A percentile compares a stretch with the other conserved stretches of the same genome.
These are phyloP conservation scores for Nicotiana otophora DNA, from an alignment of 257 asterid species.

Conservation along the genomic window DNA sequence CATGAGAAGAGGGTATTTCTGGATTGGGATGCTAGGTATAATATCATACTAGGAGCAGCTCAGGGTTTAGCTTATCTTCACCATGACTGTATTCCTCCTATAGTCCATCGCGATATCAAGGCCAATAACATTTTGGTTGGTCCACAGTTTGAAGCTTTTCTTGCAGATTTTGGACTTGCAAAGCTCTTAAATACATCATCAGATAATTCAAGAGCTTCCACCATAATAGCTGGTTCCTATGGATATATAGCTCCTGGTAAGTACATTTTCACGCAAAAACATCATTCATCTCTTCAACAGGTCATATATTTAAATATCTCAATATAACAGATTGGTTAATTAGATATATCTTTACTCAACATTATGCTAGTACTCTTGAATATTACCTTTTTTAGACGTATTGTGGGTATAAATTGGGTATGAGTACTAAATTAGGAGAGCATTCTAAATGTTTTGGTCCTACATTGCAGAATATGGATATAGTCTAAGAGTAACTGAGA, in stretches of 20 bases:
- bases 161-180: slow-evolving; percentile 79
- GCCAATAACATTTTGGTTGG: slow-evolving; percentile 66
- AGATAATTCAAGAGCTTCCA: slow-evolving; percentile 37
- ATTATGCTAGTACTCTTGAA: background rate
- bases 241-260: slow-evolving; percentile 83
- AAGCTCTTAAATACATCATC: slow-evolving; percentile 43
- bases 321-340: background rate
- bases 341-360: background rate
- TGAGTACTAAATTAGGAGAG: background rate
- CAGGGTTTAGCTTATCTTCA: slow-evolving; percentile 70
- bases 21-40: slow-evolving; percentile 74
- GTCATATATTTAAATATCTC: background rate
- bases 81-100: slow-evolving; percentile 74
- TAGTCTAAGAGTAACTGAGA: slow-evolving; percentile 63
- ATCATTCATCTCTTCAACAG: too few species aligned
- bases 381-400: background rate
- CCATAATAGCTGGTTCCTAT: slow-evolving; percentile 57
- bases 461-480: slow-evolving; percentile 71
- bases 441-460: slow-evolving; percentile 3
- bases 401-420: background rate
- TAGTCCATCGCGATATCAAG: slow-evolving; percentile 67
- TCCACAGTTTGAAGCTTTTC: slow-evolving; percentile 55
- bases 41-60: slow-evolving; percentile 60
- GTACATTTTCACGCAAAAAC: background rate
- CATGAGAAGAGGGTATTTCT: slow-evolving; percentile 41